Conservation (phyloP, 1,284 basidiomycete species). For the Stereum hirsutum region DNA sequence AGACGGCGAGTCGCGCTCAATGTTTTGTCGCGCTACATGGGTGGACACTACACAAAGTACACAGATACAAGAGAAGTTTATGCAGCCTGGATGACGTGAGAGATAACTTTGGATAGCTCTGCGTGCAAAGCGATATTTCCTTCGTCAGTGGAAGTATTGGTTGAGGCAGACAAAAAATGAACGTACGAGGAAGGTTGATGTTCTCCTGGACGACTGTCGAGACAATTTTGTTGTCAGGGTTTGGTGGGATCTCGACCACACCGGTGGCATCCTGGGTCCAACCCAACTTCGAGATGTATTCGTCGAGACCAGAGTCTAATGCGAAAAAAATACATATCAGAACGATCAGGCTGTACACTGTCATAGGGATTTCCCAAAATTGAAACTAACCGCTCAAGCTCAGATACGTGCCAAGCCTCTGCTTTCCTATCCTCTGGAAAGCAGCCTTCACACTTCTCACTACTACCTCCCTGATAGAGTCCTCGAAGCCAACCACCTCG, state of each 20-base stretch:
- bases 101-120: constrained; percentile 83
- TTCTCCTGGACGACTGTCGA: constrained; percentile 90
- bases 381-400: constrained; percentile 50
- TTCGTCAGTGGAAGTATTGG: constrained; percentile 7
- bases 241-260: constrained; percentile 69
- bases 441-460: constrained; percentile 72
- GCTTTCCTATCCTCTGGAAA: constrained; percentile 66
- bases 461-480: constrained; percentile 68
- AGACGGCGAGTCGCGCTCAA: too few relatives aligned
- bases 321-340: constrained; percentile 8
- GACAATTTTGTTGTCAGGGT: constrained; percentile 93
- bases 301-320: constrained; percentile 50
- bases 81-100: constrained; percentile 48
- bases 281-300: constrained; percentile 61
- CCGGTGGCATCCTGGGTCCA: constrained; percentile 67
- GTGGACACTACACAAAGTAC: too few relatives aligned
- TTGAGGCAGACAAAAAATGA: neutral
- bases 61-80: neutral
- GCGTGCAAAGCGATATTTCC: constrained; percentile 2
- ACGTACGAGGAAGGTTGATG: constrained; percentile 83
- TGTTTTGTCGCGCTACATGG: too few relatives aligned
- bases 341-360: neutral
- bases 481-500: constrained; percentile 75
- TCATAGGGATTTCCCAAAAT: constrained; percentile 2
- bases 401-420: constrained; percentile 66